Base-by-base conservation (phyloP, 2,329 filamentous ascomycete genomes). In the Tolypocladium tropicale region DNA sequence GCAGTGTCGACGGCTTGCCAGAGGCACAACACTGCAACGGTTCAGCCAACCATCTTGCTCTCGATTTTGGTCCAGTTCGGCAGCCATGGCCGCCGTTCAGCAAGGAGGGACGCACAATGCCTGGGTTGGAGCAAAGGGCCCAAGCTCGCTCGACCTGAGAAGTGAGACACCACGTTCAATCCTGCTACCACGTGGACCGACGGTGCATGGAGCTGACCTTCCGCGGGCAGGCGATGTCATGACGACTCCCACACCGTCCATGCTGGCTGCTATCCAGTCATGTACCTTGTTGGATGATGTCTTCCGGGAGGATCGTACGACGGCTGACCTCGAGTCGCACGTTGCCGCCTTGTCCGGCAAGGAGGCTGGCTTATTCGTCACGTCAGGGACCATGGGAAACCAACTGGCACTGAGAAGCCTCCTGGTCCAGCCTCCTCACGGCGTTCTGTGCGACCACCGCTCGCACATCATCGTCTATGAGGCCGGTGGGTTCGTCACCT, bases 341-440 rank as follows among this genome's bases (percentile, higher is more conserved):
- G 79, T 95, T 49, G 89, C 90, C 21, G 68, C 79, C 34, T 78
- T 95, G 4, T 82, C 89, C 1, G 83, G 83, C 62, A 91, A 95
- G 63, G 86, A 91, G 64, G 84, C 83, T 9, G 88, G 82, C 0
- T 77, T 96, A 5, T 85, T 96, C 55, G 89, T 96, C 55, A 78
- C 95, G 57, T 94, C 89, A 0, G 93, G 93, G 4, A 96, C 92
- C 5, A 96, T 96, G 91, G 91, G 90, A 43, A 96, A 96, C 72
- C 91, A 96, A 69, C 77, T 96, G 21, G 86, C 88, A 0, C 78
- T 96, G 46, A 84, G 92, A 41, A 80, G 88, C 1, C 87, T 94
- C 57, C 78, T 96, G 16, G 80, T 77, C 1, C 86, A 89, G 58
- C 91, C 92, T 16, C 93, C 93, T 0, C 84, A 95, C 68, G 81